Percentiles rank a stretch among this genome's conserved stretches.
phyloP scores from a whole-genome alignment of 2,329 filamentous ascomycete species.

The Colletotrichum australisinense region DNA sequence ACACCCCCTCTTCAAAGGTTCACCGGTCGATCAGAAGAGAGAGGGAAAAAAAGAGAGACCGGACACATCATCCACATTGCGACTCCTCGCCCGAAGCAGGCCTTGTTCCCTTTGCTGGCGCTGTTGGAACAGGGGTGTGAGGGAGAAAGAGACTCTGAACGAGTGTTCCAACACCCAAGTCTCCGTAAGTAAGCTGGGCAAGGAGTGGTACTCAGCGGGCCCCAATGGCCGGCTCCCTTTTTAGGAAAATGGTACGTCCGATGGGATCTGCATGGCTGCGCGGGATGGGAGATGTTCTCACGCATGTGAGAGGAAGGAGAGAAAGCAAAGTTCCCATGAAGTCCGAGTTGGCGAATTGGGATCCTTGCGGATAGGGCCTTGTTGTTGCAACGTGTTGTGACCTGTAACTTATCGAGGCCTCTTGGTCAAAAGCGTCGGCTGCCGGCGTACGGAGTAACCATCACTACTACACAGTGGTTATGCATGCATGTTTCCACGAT shows the following conservation, averaged over 20 bases:
- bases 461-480: too few species aligned
- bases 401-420: not conserved
- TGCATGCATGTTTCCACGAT: not conserved
- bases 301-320: not conserved
- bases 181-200: constrained; percentile 7
- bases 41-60: not conserved
- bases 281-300: constrained; percentile 16
- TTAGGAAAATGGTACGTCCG: constrained; percentile 11
- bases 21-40: constrained; percentile 30
- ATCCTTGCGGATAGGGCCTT: not conserved
- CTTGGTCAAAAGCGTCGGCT: not conserved
- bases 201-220: not conserved
- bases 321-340: not conserved
- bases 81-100: constrained; percentile 19
- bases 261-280: constrained; percentile 14
- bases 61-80: constrained; percentile 16
- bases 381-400: not conserved
- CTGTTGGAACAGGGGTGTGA: constrained; percentile 5
- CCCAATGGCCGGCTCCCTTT: not conserved
- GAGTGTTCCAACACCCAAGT: too few species aligned
- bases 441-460: not conserved
- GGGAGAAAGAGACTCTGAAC: not conserved
- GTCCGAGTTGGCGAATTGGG: not conserved
- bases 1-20: not conserved
- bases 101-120: not conserved